Evolutionary conservation across 2,329 filamentous ascomycete species (phyloP), one percentile per base, ranked within the genome.

Genomic region (Fusarium nodosum): DNA sequence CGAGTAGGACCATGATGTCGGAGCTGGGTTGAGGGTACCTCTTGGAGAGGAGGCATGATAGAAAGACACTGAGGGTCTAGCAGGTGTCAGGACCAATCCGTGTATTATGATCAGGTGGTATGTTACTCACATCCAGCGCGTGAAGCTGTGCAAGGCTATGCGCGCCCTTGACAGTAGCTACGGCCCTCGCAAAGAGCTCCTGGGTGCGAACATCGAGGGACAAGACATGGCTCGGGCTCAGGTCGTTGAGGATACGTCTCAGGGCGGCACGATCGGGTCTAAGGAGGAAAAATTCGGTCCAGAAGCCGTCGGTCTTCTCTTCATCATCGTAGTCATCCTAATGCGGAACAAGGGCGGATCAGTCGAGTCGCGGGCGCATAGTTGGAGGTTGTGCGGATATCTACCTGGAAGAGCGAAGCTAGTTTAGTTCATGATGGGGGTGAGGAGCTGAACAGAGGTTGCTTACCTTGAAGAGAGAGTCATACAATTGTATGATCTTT

Each of bases 21-120:
- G 96, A 96, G 79, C 94, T 97, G 8, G 94, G 93, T 75, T 97
- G 97, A 26, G 93, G 94, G 79, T 97, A 99, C 78, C 91, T 93
- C 81, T 98, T 99, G 60, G 88, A 88, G 66, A 98, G 84, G 20
- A 97, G 87, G 56, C 90, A 89, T 51, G 91, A 90, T 77, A 99
- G 86, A 80, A 98, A 97, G 48, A 92, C 90, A 79, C 91, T 94
- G 76, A 98, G 86, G 64, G 94, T 98, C 93, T 98, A 41, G 33
- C 31, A 12, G 15, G 22, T 26, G 44, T 71, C 52, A 76, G 71
- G 48, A 53, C 36, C 30, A 24, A 15, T 38, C 11, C 20, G 22
- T 4, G 82, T 77, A 82, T 83, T 84, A 75, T 81, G 68, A 26
- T 38, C 20, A 24, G 33, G 24, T 11, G 15, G 20, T 46, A 26